These are phyloP conservation scores for Venturia effusa DNA, from an alignment of 2,329 filamentous ascomycete genomes.

Conservation along the genomic window DNA sequence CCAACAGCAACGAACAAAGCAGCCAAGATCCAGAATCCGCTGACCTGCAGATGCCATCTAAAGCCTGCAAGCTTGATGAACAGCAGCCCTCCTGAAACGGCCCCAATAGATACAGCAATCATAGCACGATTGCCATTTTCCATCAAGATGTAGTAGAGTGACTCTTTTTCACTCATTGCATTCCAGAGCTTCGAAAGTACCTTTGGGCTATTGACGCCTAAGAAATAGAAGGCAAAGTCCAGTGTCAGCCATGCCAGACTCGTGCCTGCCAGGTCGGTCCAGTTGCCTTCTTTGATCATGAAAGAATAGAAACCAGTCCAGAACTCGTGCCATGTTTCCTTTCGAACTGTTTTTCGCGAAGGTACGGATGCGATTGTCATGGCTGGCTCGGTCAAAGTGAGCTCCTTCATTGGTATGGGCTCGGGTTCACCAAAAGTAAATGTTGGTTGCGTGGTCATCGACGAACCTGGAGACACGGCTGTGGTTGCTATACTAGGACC, in stretches of 20 bases:
- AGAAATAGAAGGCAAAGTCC: constrained; percentile 26
- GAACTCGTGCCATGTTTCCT: constrained; percentile 9
- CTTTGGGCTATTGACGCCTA: constrained; percentile 25
- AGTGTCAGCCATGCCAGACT: constrained; percentile 25
- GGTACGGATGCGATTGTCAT: not conserved
- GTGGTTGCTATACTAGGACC: not conserved
- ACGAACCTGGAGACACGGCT: not conserved
- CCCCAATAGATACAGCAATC: constrained; percentile 11
- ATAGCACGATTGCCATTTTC: constrained; percentile 11
- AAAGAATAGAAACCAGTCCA: constrained; percentile 18
- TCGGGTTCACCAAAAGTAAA: constrained; percentile 12
- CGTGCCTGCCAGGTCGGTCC: constrained; percentile 26
- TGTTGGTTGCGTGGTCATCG: not conserved
- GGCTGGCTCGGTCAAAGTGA: constrained; percentile 4
- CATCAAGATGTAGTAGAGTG: constrained; percentile 5
- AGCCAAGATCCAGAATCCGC: constrained; percentile 10
- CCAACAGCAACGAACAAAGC: constrained; percentile 9
- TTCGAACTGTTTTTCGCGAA: not conserved
- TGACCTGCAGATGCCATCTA: constrained; percentile 10
- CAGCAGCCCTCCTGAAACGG: constrained; percentile 4
- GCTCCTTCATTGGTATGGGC: constrained; percentile 9
- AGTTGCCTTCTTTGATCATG: constrained; percentile 26
- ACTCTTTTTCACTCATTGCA: constrained; percentile 10
- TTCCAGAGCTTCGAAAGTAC: constrained; percentile 25
- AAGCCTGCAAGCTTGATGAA: constrained; percentile 8